Evolutionary conservation across 2,329 filamentous ascomycete genomes (phyloP).

Genomic region (Penicillium sp.): DNA sequence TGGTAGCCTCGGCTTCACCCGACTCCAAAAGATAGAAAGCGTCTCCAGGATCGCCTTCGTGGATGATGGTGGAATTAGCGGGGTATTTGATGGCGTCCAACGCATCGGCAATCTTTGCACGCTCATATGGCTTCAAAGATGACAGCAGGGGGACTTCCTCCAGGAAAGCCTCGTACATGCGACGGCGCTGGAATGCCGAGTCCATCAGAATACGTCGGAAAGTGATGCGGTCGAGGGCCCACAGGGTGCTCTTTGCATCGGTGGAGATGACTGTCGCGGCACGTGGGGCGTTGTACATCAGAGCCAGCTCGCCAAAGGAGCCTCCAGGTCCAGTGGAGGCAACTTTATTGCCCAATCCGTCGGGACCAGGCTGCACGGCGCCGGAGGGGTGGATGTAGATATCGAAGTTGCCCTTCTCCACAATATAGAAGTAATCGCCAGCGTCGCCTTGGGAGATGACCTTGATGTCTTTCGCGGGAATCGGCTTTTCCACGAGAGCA

Average conservation of each 20-base stretch:
- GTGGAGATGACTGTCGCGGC: slow-evolving; percentile 89
- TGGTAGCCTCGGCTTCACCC: slow-evolving; percentile 84
- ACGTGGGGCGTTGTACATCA: slow-evolving; percentile 98
- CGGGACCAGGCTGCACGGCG: slow-evolving; percentile 71
- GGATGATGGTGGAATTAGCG: slow-evolving; percentile 78
- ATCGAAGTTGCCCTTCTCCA: slow-evolving; percentile 87
- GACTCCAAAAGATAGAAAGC: slow-evolving; percentile 88
- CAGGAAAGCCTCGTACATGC: slow-evolving; percentile 96
- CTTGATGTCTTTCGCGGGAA: slow-evolving; percentile 85
- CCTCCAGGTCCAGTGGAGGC: slow-evolving; percentile 80
- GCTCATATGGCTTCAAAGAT: slow-evolving; percentile 84
- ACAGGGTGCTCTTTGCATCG: slow-evolving; percentile 75
- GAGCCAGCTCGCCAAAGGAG: slow-evolving; percentile 91
- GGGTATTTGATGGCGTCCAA: slow-evolving; percentile 87
- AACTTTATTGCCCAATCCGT: slow-evolving; percentile 81
- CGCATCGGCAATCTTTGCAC: slow-evolving; percentile 95
- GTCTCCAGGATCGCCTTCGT: slow-evolving; percentile 85
- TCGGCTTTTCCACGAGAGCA: slow-evolving; percentile 89
- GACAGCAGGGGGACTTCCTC: slow-evolving; percentile 87
- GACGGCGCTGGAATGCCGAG: slow-evolving; percentile 89
- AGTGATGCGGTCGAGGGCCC: slow-evolving; percentile 92
- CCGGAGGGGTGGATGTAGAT: slow-evolving; percentile 83
- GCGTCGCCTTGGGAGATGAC: slow-evolving; percentile 95
- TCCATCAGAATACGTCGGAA: slow-evolving; percentile 99
- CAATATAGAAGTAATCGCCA: slow-evolving; percentile 96